Evolutionary conservation across 2,329 filamentous ascomycete species (phyloP).

Genomic region (Colletotrichum chrysophilum): DNA sequence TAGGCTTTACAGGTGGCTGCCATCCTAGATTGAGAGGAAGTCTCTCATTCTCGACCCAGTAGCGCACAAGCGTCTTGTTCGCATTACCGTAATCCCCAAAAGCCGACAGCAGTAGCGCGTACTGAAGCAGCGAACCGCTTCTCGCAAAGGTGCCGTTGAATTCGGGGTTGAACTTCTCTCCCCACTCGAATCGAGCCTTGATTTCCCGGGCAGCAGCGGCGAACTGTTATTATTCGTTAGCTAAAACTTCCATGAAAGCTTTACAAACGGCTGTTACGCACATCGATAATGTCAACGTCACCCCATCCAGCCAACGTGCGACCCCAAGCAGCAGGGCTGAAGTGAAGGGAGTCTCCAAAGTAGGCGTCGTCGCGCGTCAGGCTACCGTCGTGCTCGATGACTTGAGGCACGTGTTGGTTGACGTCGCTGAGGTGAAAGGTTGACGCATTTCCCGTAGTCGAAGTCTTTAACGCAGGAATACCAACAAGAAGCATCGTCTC

Average conservation of each 20-base stretch:
- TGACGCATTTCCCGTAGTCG: constrained; percentile 28
- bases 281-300: background rate
- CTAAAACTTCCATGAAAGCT: no score
- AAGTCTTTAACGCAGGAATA: constrained; percentile 22
- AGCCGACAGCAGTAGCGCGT: background rate
- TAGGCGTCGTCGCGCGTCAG: constrained; percentile 31
- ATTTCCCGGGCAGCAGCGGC: constrained; percentile 28
- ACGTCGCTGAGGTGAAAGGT: constrained; percentile 33
- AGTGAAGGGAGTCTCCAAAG: constrained; percentile 33
- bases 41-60: constrained; percentile 3
- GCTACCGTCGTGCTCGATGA: constrained; percentile 37
- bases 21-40: background rate
- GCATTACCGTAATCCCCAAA: background rate
- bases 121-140: background rate
- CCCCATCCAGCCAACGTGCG: constrained; percentile 10
- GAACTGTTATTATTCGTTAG: constrained; percentile 1
- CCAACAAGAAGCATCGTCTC: constrained; percentile 12
- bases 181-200: constrained; percentile 27
- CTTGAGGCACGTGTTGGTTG: constrained; percentile 26
- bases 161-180: constrained; percentile 26
- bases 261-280: background rate
- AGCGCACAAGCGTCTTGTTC: background rate
- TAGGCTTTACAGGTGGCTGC: background rate
- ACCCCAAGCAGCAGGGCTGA: constrained; percentile 30
- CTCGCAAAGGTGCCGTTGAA: constrained; percentile 21